Evolutionary conservation across 2,329 filamentous ascomycete species (phyloP).

Genomic region (Trichoderma arundinaceum): DNA sequence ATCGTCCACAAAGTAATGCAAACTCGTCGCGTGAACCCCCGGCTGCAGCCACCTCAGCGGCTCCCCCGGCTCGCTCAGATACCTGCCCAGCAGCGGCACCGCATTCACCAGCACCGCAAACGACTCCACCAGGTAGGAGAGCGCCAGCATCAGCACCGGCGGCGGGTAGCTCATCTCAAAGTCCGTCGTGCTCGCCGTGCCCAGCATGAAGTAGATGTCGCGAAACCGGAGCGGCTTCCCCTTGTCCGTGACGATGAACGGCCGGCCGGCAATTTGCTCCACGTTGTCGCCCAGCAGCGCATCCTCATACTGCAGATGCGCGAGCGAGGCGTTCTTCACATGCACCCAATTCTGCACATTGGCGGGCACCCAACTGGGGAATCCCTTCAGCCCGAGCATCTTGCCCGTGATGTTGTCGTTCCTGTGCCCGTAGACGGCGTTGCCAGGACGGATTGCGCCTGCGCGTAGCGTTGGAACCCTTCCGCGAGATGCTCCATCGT

Average conservation of each 20-base stretch:
- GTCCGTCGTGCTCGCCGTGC: conserved; percentile 38
- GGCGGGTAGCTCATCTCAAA: conserved; percentile 43
- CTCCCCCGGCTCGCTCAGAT: conserved; percentile 43
- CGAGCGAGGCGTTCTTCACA: conserved; percentile 58
- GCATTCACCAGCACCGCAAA: conserved; percentile 33
- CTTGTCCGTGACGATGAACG: conserved; percentile 58
- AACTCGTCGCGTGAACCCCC: conserved; percentile 44
- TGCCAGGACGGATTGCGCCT: conserved; percentile 59
- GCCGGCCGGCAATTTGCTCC: conserved; percentile 49
- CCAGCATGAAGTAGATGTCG: conserved; percentile 48
- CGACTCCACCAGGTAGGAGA: conserved; percentile 43
- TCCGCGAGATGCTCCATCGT: conserved; percentile 37
- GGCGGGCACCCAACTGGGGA: conserved; percentile 52
- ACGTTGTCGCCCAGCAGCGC: conserved; percentile 51
- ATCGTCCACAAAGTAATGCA: conserved; percentile 48
- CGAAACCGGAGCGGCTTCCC: conserved; percentile 51
- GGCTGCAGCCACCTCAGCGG: conserved; percentile 50
- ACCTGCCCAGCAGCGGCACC: conserved; percentile 36
- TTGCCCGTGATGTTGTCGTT: conserved; percentile 43
- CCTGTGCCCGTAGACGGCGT: conserved; percentile 58
- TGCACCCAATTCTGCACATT: conserved; percentile 58
- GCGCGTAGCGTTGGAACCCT: conserved; percentile 52
- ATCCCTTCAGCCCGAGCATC: conserved; percentile 46
- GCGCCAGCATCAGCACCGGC: conserved; percentile 46
- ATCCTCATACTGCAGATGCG: conserved; percentile 59